phyloP scores from a whole-genome alignment of 192 early-diverging fungal species.

The Geranomyces variabilis region DNA sequence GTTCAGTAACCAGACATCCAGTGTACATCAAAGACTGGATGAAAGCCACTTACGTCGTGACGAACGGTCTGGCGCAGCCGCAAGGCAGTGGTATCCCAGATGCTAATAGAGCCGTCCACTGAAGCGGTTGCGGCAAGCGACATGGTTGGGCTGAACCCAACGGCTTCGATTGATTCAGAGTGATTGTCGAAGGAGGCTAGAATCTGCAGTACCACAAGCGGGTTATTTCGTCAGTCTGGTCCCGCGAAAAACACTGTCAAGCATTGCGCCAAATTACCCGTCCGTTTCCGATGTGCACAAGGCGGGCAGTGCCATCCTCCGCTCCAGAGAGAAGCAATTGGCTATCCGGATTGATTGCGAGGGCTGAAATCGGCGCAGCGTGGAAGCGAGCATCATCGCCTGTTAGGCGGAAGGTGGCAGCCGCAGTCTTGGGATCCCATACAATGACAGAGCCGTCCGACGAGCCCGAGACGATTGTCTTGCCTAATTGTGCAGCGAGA shows the following conservation, averaged over 20 bases:
- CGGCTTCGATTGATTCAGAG: constrained; percentile 84
- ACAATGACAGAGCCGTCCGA: constrained; percentile 82
- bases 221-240: not conserved
- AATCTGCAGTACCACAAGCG: constrained; percentile 49
- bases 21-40: no score
- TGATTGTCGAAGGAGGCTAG: constrained; percentile 82
- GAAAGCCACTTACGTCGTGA: constrained; percentile 79
- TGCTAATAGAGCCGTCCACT: constrained; percentile 82
- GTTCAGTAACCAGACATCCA: no score
- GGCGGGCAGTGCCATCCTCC: constrained; percentile 72
- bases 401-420: constrained; percentile 63
- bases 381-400: constrained; percentile 85
- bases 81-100: constrained; percentile 91
- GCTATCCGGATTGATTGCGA: constrained; percentile 76
- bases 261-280: constrained; percentile 44
- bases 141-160: constrained; percentile 67
- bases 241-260: not conserved
- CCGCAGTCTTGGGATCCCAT: constrained; percentile 93
- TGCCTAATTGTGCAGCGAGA: constrained; percentile 35
- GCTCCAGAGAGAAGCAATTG: constrained; percentile 81
- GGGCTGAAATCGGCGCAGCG: constrained; percentile 71
- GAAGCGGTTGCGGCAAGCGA: constrained; percentile 83
- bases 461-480: constrained; percentile 78
- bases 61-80: constrained; percentile 77
- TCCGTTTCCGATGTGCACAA: constrained; percentile 79